phyloP scores from a whole-genome alignment of 202 grass and related monocot genomes.

The Zizania palustris region DNA sequence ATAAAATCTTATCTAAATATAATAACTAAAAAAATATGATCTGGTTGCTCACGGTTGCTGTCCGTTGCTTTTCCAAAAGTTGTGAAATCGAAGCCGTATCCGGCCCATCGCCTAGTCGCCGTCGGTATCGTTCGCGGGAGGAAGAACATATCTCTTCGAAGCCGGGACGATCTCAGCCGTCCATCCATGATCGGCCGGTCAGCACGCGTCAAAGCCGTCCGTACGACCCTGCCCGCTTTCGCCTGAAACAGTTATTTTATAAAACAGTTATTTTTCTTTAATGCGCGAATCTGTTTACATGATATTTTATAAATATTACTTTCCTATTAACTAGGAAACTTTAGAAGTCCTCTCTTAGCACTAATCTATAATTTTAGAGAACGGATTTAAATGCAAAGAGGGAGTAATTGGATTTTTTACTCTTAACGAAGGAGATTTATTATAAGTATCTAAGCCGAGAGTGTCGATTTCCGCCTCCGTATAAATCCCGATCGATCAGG shows the following conservation, averaged over 20 bases:
- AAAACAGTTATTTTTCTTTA: too few species aligned
- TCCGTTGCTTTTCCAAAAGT: slow-evolving; percentile 34
- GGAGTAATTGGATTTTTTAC: too few species aligned
- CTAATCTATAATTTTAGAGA: too few species aligned
- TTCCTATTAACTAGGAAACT: too few species aligned
- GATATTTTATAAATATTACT: too few species aligned
- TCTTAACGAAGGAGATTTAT: neutral
- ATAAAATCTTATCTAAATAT: too few species aligned
- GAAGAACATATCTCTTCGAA: neutral
- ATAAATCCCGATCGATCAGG: slow-evolving; percentile 38
- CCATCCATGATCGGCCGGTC: slow-evolving; percentile 17
- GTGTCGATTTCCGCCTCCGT: slow-evolving; percentile 10
- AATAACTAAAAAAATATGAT: too few species aligned
- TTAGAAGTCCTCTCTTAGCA: too few species aligned
- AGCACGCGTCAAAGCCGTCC: neutral
- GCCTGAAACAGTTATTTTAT: too few species aligned
- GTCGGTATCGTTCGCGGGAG: slow-evolving; percentile 11
- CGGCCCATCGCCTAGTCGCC: neutral
- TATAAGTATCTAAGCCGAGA: neutral
- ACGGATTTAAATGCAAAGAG: too few species aligned
- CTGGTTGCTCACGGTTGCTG: neutral
- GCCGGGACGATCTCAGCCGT: neutral
- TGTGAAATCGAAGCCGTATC: neutral
- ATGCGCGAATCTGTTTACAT: too few species aligned
- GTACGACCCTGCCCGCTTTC: too few species aligned